Conservation (phyloP, 371 early-diverging fungal species). For the Mortierella sp. region DNA sequence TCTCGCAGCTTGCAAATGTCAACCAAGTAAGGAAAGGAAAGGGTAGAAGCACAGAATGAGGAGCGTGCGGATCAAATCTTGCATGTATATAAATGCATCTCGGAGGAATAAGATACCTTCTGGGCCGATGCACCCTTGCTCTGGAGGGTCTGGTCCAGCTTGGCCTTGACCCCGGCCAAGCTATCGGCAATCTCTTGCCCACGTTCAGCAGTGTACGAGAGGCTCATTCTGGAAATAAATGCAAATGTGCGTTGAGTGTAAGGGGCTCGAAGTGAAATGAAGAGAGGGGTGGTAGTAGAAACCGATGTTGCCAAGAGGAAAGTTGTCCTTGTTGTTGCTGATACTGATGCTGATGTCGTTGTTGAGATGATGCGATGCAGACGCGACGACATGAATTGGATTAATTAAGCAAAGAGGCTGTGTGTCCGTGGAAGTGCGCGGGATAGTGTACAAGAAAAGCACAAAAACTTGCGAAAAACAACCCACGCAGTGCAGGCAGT, state of each 20-base stretch:
- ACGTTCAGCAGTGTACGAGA: constrained; percentile 28
- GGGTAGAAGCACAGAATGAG: background rate
- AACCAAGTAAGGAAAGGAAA: background rate
- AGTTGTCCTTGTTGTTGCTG: background rate
- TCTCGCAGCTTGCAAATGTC: background rate
- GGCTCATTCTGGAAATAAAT: constrained; percentile 31
- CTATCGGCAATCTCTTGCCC: constrained; percentile 45
- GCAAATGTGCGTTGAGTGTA: background rate
- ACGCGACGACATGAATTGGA: constrained; percentile 10
- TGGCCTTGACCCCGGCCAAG: constrained; percentile 19
- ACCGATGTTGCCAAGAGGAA: background rate
- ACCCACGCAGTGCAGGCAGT: background rate
- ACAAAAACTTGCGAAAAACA: background rate
- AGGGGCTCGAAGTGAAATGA: background rate
- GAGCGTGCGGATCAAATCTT: background rate
- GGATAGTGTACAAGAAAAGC: background rate
- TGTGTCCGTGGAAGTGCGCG: background rate
- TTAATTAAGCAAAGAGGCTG: background rate
- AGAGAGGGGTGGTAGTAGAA: too few relatives aligned
- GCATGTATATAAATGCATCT: background rate
- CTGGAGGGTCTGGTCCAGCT: constrained; percentile 22
- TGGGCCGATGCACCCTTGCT: constrained; percentile 17
- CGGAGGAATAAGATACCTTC: constrained; percentile 9
- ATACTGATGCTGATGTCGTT: background rate
- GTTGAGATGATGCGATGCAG: background rate